Percentiles rank a stretch among this genome's conserved stretches.
Conservation (phyloP, 345 rosid genomes). For the Lumnitzera littorea region DNA sequence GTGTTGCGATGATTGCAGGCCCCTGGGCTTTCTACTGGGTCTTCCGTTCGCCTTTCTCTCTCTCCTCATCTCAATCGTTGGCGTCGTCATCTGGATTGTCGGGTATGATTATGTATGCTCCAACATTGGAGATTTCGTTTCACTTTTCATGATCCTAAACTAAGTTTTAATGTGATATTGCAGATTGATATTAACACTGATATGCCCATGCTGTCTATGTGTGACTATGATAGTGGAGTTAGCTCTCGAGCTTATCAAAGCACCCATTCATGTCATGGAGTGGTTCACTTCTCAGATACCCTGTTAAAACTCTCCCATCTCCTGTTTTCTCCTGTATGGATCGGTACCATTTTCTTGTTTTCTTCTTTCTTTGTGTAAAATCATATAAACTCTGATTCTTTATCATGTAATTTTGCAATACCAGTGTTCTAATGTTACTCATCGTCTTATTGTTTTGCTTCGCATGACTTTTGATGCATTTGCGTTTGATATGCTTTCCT, state of each 20-base stretch:
- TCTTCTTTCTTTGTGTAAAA: too few species aligned
- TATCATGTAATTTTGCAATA: too few species aligned
- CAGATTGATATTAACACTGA: constrained; percentile 62
- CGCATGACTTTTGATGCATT: too few species aligned
- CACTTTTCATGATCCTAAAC: not conserved
- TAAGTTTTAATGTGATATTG: not conserved
- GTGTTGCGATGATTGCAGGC: constrained; percentile 70
- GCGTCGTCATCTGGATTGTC: constrained; percentile 67
- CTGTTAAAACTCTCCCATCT: constrained; percentile 17
- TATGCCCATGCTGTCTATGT: constrained; percentile 71
- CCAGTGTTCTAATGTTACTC: too few species aligned
- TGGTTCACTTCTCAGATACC: constrained; percentile 68
- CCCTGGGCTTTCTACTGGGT: constrained; percentile 79
- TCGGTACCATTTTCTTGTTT: not conserved
- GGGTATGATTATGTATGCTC: constrained; percentile 29
- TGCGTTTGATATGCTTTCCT: too few species aligned
- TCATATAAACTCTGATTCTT: too few species aligned
- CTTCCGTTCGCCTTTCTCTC: constrained; percentile 83
- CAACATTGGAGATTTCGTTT: too few species aligned
- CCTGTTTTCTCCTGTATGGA: too few species aligned
- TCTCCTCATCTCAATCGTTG: constrained; percentile 64
- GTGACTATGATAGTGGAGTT: constrained; percentile 50
- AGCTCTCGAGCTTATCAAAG: constrained; percentile 59
- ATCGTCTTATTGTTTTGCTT: too few species aligned
- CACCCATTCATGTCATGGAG: constrained; percentile 54